These are phyloP conservation scores for Suhomyces yuchorum DNA, from an alignment of 1,139 yeast genomes.

Conservation along the genomic window DNA sequence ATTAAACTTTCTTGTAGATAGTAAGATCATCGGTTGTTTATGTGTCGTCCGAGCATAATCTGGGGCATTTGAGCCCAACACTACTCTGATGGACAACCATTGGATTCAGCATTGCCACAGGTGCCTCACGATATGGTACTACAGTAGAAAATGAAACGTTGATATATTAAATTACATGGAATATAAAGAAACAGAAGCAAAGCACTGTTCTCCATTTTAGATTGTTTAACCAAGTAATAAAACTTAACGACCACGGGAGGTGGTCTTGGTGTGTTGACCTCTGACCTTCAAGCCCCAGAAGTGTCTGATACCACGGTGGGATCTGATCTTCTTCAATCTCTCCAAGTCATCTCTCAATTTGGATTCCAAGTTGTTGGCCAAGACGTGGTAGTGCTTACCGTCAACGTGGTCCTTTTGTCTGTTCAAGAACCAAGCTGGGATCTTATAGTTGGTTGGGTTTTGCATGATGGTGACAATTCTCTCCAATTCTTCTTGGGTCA, in stretches of 20 bases:
- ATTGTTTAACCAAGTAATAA: constrained; percentile 22
- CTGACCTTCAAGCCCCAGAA: constrained; percentile 97
- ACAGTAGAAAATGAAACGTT: constrained; percentile 12
- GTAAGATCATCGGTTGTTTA: no score
- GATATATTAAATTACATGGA: constrained; percentile 16
- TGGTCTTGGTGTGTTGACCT: constrained; percentile 99
- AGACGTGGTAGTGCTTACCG: constrained; percentile 98
- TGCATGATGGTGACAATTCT: constrained; percentile 99
- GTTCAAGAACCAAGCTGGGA: constrained; percentile 99
- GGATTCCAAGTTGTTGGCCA: constrained; percentile 98
- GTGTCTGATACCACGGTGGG: constrained; percentile 99
- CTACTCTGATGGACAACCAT: no score
- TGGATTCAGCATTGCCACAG: no score
- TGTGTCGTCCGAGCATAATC: no score
- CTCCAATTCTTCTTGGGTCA: constrained; percentile 99
- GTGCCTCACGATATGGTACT: no score
- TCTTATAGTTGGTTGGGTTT: constrained; percentile 99
- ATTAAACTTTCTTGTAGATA: no score
- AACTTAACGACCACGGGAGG: constrained; percentile 83
- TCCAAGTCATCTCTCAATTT: constrained; percentile 99
- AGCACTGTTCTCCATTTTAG: constrained; percentile 3
- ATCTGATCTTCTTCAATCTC: constrained; percentile 99
- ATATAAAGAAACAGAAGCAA: constrained; percentile 5
- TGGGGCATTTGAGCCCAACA: no score
- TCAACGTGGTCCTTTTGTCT: constrained; percentile 98